Evolutionary conservation across 495 filamentous ascomycete genomes (phyloP), one percentile per base, ranked within the genome.

Genomic region (Ramalina peruviana): DNA sequence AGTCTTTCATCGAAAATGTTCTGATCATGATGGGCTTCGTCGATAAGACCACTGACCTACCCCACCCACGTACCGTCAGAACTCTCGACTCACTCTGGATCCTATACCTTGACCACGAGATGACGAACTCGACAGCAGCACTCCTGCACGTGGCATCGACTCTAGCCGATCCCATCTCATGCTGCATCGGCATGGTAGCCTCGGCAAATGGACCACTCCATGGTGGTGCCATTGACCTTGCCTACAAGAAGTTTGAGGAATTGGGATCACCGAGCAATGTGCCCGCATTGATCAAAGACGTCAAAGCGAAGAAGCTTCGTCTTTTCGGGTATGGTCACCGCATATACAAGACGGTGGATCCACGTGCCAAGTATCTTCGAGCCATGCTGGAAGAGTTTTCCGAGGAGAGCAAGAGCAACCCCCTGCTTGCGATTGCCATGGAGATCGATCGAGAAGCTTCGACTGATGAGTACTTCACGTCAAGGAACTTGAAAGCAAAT

Each of bases 291-390:
- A 65, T 78, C 36, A 61, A 63, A 20, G 54, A 60, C 3, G 72
- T 79, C 26, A 76, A 74, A 53, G 52, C 57, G 15, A 66, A 66
- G 37, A 64, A 76, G 45, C 54, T 60, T 26, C 69, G 74, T 15
- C 57, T 79, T 6, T 76, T 70, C 36, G 75, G 75, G 7, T 76
- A 73, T 54, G 75, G 75, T 10, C 74, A 79, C 54, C 67, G 75
- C 4, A 67, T 75, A 23, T 76, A 78, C 56, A 66, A 67, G 43
- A 66, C 62, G 13, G 59, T 61, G 0, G 74, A 78, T 50, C 74
- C 74, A 6, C 70, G 74, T 6, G 58, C 58, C 20, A 60, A 55
- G 17, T 63, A 62, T 38, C 67, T 74, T 47, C 52, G 62, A 30
- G 60, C 65, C 43, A 60, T 73, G 1, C 53, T 75, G 1, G 61